A percentile compares a stretch with the other conserved stretches of the same genome.
phyloP scores from a whole-genome alignment of 305 asterid species.

The Solanum hybrid region DNA sequence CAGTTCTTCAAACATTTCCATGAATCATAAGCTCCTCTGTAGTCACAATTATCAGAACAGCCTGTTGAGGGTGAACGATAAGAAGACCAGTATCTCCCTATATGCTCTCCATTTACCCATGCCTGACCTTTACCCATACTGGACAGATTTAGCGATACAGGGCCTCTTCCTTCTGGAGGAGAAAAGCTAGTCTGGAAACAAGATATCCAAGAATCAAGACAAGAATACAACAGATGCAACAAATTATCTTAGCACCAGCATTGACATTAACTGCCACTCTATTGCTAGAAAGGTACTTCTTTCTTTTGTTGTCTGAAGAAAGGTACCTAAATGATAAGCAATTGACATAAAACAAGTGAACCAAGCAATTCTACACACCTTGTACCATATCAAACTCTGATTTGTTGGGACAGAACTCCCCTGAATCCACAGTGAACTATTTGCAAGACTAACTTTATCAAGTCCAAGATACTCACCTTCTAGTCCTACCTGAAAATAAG shows the following conservation, averaged over 20 bases:
- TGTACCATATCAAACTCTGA: constrained; percentile 67
- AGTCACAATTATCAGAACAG: constrained; percentile 61
- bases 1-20: constrained; percentile 60
- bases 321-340: neutral
- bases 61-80: constrained; percentile 65
- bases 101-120: constrained; percentile 62
- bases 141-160: constrained; percentile 46
- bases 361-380: constrained; percentile 31
- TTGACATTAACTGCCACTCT: neutral
- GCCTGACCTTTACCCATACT: constrained; percentile 83
- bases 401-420: constrained; percentile 33
- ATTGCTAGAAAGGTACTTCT: neutral
- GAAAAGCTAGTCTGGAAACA: constrained; percentile 37
- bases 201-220: constrained; percentile 5
- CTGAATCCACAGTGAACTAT: constrained; percentile 53
- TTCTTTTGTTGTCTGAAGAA: neutral
- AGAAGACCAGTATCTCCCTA: constrained; percentile 75
- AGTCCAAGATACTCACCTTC: constrained; percentile 77
- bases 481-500: constrained; percentile 46
- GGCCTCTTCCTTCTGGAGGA: constrained; percentile 56
- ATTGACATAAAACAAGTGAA: neutral
- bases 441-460: constrained; percentile 36
- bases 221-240: neutral
- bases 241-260: neutral
- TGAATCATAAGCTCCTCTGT: constrained; percentile 60